Evolutionary conservation across 2,329 filamentous ascomycete genomes (phyloP), one percentile per base, ranked within the genome.

Genomic region (Aureobasidium subglaciale): DNA sequence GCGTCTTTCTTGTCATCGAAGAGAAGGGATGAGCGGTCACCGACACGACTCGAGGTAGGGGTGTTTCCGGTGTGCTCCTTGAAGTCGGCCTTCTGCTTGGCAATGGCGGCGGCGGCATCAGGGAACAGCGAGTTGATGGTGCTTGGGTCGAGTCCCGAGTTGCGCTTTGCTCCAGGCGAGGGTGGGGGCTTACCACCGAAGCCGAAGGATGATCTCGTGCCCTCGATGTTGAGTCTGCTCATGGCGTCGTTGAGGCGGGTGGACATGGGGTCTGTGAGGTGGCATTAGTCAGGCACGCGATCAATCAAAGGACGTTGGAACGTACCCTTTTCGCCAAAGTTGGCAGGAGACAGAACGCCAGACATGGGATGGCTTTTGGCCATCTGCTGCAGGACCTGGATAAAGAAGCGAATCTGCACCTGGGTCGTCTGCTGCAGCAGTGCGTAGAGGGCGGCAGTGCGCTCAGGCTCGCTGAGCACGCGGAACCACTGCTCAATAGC

Each of bases 401-500:
- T 97, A 74, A 99, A 99, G 79, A 99, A 99, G 55, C 93, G 86
- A 68, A 97, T 96, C 75, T 99, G 93, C 59, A 99, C 92, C 74
- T 97, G 93, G 4, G 93, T 99, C 5, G 93, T 97, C 78, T 99
- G 93, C 76, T 99, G 93, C 58, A 99, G 79, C 64, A 99, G 78
- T 59, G 93, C 92, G 71, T 99, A 99, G 57, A 97, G 76, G 46
- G 93, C 93, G 59, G 93, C 93, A 18, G 93, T 99, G 60, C 93
- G 83, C 74, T 99, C 93, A 25, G 93, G 91, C 74, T 97, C 93
- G 68, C 92, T 97, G 61, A 99, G 78, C 54, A 99, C 93, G 60
- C 91, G 87, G 73, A 99, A 99, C 93, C 93, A 99, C 77, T 99
- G 93, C 75, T 99, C 93, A 68, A 99, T 99, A 63, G 93, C 93